Base-by-base conservation (phyloP, 257 asterid species). In the Nicotiana tabacum region DNA sequence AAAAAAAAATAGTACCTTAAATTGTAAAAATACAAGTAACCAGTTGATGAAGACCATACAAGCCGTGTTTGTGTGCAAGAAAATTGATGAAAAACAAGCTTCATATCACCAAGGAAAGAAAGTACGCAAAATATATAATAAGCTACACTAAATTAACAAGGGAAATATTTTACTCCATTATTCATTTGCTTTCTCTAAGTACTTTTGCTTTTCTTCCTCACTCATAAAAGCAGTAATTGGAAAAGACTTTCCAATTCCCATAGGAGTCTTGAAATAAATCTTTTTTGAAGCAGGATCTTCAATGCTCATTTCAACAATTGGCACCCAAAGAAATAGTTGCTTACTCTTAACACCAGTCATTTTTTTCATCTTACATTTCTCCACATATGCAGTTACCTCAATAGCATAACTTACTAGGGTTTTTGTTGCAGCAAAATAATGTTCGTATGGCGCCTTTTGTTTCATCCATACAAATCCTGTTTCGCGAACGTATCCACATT, bases 401-500 rank as follows among this genome's bases (percentile, higher is more conserved):
- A 58, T 57, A 2, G 90, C 97, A 80, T 95, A 95, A 65, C 93
- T 89, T 13, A 93, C 99, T 5, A 87, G 89, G 2, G 94, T 87
- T 5, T 91, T 92, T 0, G 93, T 83, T 65, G 84, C 89, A 0
- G 10, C 68, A 70, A 93, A 95, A 84, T 89, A 90, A 56, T 95
- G 99, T 81, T 95, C 91, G 70, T 90, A 93, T 0, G 94, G 91
- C 1, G 92, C 91, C 88, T 91, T 93, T 24, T 91, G 97, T 70
- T 88, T 95, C 98, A 95, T 95, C 98, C 98, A 93, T 4, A 93
- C 91, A 66, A 83, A 93, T 4, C 98, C 98, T 1, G 98, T 93
- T 32, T 87, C 97, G 1, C 84, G 90, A 9, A 92, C 97, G 9
- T 91, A 43, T 24, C 99, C 98, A 16, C 99, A 95, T 83, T 95